These are phyloP conservation scores for Saturnispora hagleri DNA, from an alignment of 805 yeast species.

Conservation along the genomic window DNA sequence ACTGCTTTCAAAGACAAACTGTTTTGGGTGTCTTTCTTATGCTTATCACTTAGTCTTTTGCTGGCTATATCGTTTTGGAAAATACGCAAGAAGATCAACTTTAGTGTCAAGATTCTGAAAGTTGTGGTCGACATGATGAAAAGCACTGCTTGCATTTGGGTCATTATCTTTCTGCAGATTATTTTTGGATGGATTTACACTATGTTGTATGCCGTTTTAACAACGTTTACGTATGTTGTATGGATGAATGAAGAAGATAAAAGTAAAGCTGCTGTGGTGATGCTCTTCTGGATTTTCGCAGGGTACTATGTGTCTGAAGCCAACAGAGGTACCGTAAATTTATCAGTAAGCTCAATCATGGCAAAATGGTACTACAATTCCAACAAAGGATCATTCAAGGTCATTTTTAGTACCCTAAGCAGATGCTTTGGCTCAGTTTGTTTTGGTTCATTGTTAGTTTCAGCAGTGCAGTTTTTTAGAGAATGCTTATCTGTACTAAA, in stretches of 20 bases:
- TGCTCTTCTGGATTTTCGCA: constrained; percentile 69
- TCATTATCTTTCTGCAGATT: constrained; percentile 31
- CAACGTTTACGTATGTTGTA: constrained; percentile 72
- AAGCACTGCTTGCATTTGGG: constrained; percentile 54
- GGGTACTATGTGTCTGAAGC: constrained; percentile 81
- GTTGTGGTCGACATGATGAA: constrained; percentile 64
- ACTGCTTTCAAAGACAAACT: neutral
- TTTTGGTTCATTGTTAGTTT: constrained; percentile 66
- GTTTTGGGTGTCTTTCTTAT: neutral
- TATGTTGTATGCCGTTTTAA: constrained; percentile 52
- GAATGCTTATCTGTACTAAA: constrained; percentile 2
- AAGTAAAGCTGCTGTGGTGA: constrained; percentile 29
- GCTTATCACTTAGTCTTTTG: constrained; percentile 25
- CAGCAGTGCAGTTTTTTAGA: constrained; percentile 43
- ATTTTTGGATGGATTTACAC: constrained; percentile 55
- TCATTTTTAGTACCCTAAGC: constrained; percentile 70
- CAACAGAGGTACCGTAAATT: constrained; percentile 67
- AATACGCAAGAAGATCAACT: constrained; percentile 20
- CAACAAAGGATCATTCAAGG: constrained; percentile 55
- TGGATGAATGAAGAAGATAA: constrained; percentile 33
- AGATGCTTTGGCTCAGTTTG: constrained; percentile 86
- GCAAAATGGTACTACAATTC: constrained; percentile 85
- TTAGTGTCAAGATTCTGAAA: constrained; percentile 21
- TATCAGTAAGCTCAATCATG: constrained; percentile 73
- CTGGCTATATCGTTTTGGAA: constrained; percentile 15